Base-by-base conservation (phyloP, 208 protist genomes). In the Crithidia bombi region DNA sequence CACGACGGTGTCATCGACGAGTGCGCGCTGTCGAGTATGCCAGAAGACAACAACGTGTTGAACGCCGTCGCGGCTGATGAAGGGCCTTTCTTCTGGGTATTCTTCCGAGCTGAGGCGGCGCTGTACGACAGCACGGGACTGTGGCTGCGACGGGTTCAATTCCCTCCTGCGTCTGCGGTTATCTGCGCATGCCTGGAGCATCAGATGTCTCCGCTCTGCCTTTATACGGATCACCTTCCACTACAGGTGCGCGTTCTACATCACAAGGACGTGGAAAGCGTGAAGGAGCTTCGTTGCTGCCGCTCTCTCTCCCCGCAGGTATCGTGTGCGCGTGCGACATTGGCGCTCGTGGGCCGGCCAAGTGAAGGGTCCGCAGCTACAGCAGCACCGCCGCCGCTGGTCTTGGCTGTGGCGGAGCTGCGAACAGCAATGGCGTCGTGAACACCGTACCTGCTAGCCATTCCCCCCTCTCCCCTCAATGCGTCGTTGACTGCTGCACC, bases 41-140 rank as follows among this genome's bases (percentile, higher is more conserved):
- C 70, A 19, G 70, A 28, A 2, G 35, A 39, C 3, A 12, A 21
- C 7, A 38, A n/a, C 19, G 26, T 69, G 21, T 55, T 75, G 30
- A 41, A 38, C 30, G 54, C 59, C 12, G 49, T 52, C 2, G 51
- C 62, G 0, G 62, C 52, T 0, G 70, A 65, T 15, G 21, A 11
- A 17, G 12, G n/a, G 38, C 44, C 54, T 17, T 38, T 11, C 5
- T 63, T 75, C 21, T 75, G 70, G 70, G 70, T 68, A 10, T 75
- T 68, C 55, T 75, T 69, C 25, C 25, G 39, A 23, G 15, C 21
- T 19, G 70, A 68, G 28, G 70, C 62, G 5, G 38, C 33, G 19
- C 38, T 75, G 0, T 69, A 75, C 55, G 46, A 56, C 30, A 36
- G 19, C 26, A 26, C 12, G 3, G 70, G 70, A 10, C 12, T 55